Conservation (phyloP, 192 early-diverging fungal genomes). For the Mycoemilia scoparia region DNA sequence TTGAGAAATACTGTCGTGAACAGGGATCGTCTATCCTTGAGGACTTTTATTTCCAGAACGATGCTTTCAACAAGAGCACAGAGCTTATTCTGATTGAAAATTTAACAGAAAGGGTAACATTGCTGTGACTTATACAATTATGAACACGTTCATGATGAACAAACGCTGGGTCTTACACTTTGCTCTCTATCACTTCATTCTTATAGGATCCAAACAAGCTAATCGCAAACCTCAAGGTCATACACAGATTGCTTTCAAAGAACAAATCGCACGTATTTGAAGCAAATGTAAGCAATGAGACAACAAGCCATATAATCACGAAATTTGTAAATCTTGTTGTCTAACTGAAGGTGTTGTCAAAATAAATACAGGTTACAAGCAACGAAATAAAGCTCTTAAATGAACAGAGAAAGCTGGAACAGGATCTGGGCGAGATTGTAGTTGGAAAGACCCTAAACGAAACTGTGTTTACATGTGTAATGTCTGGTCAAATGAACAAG, state of each 20-base stretch:
- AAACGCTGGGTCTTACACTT: neutral
- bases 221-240: slow-evolving; percentile 50
- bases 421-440: slow-evolving; percentile 45
- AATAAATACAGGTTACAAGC: slow-evolving; percentile 1
- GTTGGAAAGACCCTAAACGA: slow-evolving; percentile 61
- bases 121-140: neutral
- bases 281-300: slow-evolving; percentile 33
- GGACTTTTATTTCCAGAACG: slow-evolving; percentile 96
- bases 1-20: slow-evolving; percentile 69
- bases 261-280: slow-evolving; percentile 56
- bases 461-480: slow-evolving; percentile 66
- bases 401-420: slow-evolving; percentile 52
- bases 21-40: slow-evolving; percentile 59
- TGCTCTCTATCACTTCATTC: slow-evolving; percentile 4
- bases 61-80: slow-evolving; percentile 43
- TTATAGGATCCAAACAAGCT: slow-evolving; percentile 37
- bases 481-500: slow-evolving; percentile 42
- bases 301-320: neutral
- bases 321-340: neutral
- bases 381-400: slow-evolving; percentile 48
- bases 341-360: neutral
- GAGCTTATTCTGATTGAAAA: slow-evolving; percentile 32
- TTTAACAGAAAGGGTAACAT: slow-evolving; percentile 1
- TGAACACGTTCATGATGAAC: neutral
- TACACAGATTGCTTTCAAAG: slow-evolving; percentile 52